Conservation (phyloP, 768 basidiomycete species). For the Naganishia friedmannii region DNA sequence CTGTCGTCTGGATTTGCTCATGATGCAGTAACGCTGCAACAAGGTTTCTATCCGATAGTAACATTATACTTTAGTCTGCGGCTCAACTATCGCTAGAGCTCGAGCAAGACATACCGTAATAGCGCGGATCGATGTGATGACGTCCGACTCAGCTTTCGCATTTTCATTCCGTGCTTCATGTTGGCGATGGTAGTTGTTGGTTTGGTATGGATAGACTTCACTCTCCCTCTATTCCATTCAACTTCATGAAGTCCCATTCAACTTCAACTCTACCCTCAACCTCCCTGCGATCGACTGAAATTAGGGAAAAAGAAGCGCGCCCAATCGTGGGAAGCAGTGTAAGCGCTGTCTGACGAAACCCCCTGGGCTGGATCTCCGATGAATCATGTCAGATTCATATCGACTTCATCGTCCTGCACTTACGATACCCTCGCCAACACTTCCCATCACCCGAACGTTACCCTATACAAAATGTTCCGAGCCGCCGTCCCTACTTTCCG, state of each 20-base stretch:
- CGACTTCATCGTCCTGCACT: neutral
- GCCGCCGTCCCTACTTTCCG: constrained; percentile 41
- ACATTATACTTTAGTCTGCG: neutral
- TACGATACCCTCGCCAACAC: neutral
- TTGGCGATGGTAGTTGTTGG: neutral
- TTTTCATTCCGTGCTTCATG: constrained; percentile 93
- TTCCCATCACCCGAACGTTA: neutral
- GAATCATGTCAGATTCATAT: constrained; percentile 8
- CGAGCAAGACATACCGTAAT: constrained; percentile 66
- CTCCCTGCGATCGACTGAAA: constrained; percentile 21
- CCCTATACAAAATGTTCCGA: constrained; percentile 36
- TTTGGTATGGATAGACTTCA: neutral
- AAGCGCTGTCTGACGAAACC: neutral
- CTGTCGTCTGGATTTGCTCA: constrained; percentile 90
- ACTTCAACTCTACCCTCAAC: neutral
- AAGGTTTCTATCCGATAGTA: constrained; percentile 64
- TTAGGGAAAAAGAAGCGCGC: constrained; percentile 7
- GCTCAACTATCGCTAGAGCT: neutral
- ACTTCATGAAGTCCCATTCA: neutral
- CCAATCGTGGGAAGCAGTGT: constrained; percentile 16
- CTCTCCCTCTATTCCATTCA: neutral
- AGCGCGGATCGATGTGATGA: constrained; percentile 89
- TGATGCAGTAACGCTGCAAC: constrained; percentile 92
- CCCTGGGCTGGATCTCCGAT: neutral
- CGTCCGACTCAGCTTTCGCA: constrained; percentile 86